phyloP scores from a whole-genome alignment of 306 rosid genomes.

The Fragaria vesca region DNA sequence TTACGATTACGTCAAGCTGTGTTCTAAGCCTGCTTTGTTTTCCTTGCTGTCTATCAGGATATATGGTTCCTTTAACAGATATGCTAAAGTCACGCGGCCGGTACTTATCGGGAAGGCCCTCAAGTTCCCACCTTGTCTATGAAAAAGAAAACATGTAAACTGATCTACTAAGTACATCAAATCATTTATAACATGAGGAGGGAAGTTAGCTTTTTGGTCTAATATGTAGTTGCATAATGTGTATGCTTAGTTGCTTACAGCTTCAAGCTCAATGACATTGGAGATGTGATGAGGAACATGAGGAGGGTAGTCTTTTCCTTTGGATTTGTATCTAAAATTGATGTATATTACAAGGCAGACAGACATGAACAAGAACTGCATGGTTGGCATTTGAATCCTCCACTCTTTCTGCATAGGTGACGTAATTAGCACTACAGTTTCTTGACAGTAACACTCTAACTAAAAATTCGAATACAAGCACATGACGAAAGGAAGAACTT shows the following conservation, averaged over 20 bases:
- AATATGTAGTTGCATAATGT: neutral
- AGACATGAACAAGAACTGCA: constrained; percentile 37
- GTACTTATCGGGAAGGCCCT: constrained; percentile 5
- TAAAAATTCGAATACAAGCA: neutral
- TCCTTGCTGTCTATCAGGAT: constrained; percentile 39
- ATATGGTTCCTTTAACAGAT: constrained; percentile 26
- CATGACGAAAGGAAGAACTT: too few species aligned
- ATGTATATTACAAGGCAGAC: constrained; percentile 31
- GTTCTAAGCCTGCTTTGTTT: constrained; percentile 36
- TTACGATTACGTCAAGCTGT: constrained; percentile 29
- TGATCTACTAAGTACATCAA: too few species aligned
- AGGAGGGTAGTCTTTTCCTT: constrained; percentile 45
- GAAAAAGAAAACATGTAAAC: neutral
- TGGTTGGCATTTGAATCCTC: constrained; percentile 39
- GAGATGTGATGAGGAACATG: constrained; percentile 41
- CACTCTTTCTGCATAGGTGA: constrained; percentile 45
- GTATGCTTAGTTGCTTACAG: constrained; percentile 34
- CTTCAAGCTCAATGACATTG: constrained; percentile 41
- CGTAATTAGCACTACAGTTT: constrained; percentile 10
- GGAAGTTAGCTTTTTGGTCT: too few species aligned
- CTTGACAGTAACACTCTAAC: neutral
- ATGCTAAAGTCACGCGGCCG: neutral
- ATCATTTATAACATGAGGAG: too few species aligned
- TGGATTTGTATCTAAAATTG: constrained; percentile 38
- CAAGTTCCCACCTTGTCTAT: constrained; percentile 38